Evolutionary conservation across 2,329 filamentous ascomycete genomes (phyloP).

Genomic region (Xylaria sp.): DNA sequence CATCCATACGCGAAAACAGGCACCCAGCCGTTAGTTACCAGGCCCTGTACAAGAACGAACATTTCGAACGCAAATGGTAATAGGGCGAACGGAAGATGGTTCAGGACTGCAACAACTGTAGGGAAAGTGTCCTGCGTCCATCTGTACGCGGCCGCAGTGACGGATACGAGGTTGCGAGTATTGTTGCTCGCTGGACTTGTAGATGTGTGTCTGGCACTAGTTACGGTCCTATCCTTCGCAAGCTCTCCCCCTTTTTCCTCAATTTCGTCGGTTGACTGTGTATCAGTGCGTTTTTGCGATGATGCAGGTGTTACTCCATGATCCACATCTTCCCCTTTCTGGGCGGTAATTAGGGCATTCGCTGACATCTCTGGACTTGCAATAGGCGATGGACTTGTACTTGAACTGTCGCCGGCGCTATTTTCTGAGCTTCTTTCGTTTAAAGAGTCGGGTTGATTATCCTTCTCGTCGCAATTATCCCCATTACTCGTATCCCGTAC

Average conservation of each 20-base stretch:
- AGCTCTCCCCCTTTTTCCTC: slow-evolving; percentile 14
- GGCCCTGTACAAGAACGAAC: slow-evolving; percentile 78
- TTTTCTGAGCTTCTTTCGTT: slow-evolving; percentile 9
- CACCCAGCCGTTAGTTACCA: slow-evolving; percentile 81
- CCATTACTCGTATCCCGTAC: slow-evolving; percentile 1
- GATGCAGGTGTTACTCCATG: background rate
- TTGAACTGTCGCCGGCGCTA: background rate
- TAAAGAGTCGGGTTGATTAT: background rate
- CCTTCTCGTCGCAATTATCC: slow-evolving; percentile 15
- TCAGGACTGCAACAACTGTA: slow-evolving; percentile 71
- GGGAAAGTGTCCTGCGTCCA: slow-evolving; percentile 78
- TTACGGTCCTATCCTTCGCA: background rate
- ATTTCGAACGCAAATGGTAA: slow-evolving; percentile 78
- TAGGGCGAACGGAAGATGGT: slow-evolving; percentile 73
- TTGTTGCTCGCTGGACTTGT: slow-evolving; percentile 6
- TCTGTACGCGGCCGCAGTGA: slow-evolving; percentile 57
- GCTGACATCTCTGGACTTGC: background rate
- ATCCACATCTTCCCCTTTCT: background rate
- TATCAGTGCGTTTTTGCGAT: slow-evolving; percentile 25
- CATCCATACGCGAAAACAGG: slow-evolving; percentile 78
- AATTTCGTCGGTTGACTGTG: slow-evolving; percentile 23
- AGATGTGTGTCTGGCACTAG: background rate
- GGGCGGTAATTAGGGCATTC: background rate
- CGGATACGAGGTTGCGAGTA: slow-evolving; percentile 63
- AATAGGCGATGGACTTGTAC: background rate